Percentiles rank a stretch among this genome's conserved stretches.
Evolutionary conservation across 2,329 filamentous ascomycete genomes (phyloP).

Genomic region (Alternaria viburni): DNA sequence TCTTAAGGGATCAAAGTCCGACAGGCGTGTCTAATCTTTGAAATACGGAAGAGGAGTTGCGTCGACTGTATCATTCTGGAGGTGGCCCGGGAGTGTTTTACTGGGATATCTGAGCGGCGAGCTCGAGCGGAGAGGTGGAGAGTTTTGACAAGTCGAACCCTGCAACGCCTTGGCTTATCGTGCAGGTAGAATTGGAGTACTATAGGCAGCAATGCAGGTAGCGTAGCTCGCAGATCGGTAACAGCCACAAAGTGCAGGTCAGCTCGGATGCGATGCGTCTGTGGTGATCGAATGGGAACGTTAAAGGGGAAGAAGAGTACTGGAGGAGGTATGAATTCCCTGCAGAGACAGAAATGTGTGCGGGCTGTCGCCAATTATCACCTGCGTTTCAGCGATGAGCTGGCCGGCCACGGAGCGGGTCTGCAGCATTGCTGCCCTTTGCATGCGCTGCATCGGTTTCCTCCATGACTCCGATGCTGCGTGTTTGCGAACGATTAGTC

Average conservation of each 20-base stretch:
- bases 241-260: constrained; percentile 45
- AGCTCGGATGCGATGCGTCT: constrained; percentile 35
- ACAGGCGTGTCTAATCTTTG: constrained; percentile 38
- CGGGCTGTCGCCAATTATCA: constrained; percentile 46
- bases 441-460: constrained; percentile 42
- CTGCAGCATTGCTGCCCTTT: constrained; percentile 41
- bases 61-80: constrained; percentile 52
- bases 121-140: constrained; percentile 42
- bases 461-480: constrained; percentile 37
- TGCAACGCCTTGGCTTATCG: constrained; percentile 49
- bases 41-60: constrained; percentile 42
- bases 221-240: constrained; percentile 39
- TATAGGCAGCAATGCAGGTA: constrained; percentile 51
- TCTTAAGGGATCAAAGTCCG: constrained; percentile 44
- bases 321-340: constrained; percentile 45
- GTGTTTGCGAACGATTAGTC: constrained; percentile 48
- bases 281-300: constrained; percentile 40
- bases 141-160: constrained; percentile 48
- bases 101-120: constrained; percentile 42
- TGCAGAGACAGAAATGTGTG: constrained; percentile 36
- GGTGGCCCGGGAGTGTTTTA: constrained; percentile 38
- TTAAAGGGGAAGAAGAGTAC: constrained; percentile 32
- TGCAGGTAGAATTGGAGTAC: constrained; percentile 39
- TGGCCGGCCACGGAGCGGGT: constrained; percentile 45
- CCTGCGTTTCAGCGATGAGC: constrained; percentile 44